These are phyloP conservation scores for Metschnikowia lunata DNA, from an alignment of 805 yeast genomes.

Conservation along the genomic window DNA sequence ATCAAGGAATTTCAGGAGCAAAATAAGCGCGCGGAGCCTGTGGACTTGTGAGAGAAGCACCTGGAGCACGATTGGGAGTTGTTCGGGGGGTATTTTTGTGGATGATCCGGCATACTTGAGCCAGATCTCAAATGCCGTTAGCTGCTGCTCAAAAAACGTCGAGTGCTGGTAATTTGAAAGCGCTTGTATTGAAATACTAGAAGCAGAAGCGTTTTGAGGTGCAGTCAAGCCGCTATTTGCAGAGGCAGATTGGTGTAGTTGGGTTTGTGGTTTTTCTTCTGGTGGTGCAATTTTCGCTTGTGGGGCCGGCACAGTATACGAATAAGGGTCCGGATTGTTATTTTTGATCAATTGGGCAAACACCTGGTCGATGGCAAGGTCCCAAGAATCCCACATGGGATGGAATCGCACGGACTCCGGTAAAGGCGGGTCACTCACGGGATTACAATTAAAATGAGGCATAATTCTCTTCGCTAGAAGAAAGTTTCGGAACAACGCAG, in stretches of 20 bases:
- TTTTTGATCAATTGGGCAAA: constrained; percentile 61
- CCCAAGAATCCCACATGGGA: constrained; percentile 98
- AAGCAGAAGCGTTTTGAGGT: background rate
- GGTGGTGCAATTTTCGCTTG: background rate
- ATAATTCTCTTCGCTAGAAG: constrained; percentile 86
- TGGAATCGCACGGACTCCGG: constrained; percentile 80
- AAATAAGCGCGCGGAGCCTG: constrained; percentile 78
- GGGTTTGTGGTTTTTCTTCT: background rate
- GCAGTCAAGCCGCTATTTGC: constrained; percentile 7
- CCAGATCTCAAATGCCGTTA: constrained; percentile 97
- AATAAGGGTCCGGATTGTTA: constrained; percentile 23
- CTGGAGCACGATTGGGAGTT: constrained; percentile 88
- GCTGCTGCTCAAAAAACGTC: constrained; percentile 90
- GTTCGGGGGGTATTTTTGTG: constrained; percentile 86
- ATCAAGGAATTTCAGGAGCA: constrained; percentile 82
- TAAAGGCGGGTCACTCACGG: constrained; percentile 87
- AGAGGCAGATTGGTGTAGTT: background rate
- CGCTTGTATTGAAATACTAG: constrained; percentile 8
- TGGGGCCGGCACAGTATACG: constrained; percentile 10
- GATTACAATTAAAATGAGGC: constrained; percentile 92
- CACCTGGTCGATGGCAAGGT: constrained; percentile 92
- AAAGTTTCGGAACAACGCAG: constrained; percentile 91
- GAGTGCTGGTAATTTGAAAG: constrained; percentile 73
- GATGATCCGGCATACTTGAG: constrained; percentile 79
- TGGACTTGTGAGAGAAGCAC: constrained; percentile 92